Evolutionary conservation across 202 grass and related monocot species (phyloP).

Genomic region (Elaeis oleifera): DNA sequence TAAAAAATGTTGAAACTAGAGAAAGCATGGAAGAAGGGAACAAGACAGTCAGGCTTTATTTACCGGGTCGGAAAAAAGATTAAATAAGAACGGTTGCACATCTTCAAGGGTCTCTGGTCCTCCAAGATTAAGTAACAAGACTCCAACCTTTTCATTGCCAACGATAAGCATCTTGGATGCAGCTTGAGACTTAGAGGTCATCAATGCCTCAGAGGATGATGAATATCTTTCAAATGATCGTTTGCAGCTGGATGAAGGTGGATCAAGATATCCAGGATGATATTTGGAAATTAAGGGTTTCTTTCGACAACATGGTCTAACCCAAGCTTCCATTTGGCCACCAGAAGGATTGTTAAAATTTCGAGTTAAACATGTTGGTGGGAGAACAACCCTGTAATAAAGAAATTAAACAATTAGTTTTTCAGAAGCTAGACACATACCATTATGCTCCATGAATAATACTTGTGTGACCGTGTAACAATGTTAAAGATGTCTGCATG

Average conservation of each 20-base stretch:
- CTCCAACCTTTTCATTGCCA: constrained; percentile 73
- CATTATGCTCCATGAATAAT: background rate
- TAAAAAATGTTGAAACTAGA: background rate
- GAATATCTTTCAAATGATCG: constrained; percentile 38
- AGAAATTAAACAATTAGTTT: background rate
- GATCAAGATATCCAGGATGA: constrained; percentile 30
- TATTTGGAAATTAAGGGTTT: constrained; percentile 37
- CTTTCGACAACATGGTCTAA: constrained; percentile 26
- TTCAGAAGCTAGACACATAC: constrained; percentile 3
- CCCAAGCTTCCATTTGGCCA: constrained; percentile 26
- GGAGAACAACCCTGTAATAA: constrained; percentile 36
- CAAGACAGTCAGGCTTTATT: constrained; percentile 2
- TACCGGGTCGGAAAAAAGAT: constrained; percentile 98
- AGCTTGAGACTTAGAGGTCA: constrained; percentile 46
- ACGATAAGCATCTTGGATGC: constrained; percentile 42
- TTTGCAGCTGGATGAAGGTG: constrained; percentile 27
- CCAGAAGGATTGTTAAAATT: constrained; percentile 23
- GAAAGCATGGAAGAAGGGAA: background rate
- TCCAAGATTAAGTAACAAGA: constrained; percentile 93
- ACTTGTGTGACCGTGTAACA: no score
- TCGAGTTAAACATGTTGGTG: constrained; percentile 40
- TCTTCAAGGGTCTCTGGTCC: constrained; percentile 96
- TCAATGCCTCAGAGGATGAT: constrained; percentile 64
- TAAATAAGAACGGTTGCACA: constrained; percentile 97
- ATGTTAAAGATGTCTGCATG: no score